Evolutionary conservation across 306 rosid genomes (phyloP).

Genomic region (Vachellia collinsii): DNA sequence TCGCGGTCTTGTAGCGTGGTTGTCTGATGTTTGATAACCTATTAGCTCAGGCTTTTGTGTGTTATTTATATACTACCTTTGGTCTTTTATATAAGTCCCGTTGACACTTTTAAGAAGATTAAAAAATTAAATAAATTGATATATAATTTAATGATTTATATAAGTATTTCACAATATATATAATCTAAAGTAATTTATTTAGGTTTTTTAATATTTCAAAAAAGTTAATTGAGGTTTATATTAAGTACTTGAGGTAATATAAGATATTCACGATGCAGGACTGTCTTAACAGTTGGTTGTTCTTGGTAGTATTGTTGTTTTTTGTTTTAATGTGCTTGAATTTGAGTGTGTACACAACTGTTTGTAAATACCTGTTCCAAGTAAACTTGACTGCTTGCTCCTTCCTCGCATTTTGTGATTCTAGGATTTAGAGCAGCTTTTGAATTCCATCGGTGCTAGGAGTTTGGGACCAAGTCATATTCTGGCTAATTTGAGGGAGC

Average conservation of each 20-base stretch:
- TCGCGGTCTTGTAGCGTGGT: constrained; percentile 18
- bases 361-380: constrained; percentile 6
- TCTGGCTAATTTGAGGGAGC: constrained; percentile 93
- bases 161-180: no score
- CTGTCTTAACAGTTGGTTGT: constrained; percentile 19
- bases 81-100: no score
- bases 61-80: not conserved
- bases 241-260: not conserved
- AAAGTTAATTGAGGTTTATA: no score
- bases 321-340: constrained; percentile 17
- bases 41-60: constrained; percentile 4
- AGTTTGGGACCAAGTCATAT: constrained; percentile 95
- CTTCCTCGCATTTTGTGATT: constrained; percentile 25
- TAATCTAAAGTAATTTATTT: no score
- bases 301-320: not conserved
- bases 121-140: no score
- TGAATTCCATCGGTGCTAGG: constrained; percentile 79
- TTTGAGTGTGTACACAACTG: not conserved
- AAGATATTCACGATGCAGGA: not conserved
- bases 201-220: no score
- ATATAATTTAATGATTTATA: no score
- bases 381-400: constrained; percentile 30
- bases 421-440: constrained; percentile 96
- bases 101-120: no score
- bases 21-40: not conserved